phyloP scores from a whole-genome alignment of 331 rosid species.

The Quercus tomentella region DNA sequence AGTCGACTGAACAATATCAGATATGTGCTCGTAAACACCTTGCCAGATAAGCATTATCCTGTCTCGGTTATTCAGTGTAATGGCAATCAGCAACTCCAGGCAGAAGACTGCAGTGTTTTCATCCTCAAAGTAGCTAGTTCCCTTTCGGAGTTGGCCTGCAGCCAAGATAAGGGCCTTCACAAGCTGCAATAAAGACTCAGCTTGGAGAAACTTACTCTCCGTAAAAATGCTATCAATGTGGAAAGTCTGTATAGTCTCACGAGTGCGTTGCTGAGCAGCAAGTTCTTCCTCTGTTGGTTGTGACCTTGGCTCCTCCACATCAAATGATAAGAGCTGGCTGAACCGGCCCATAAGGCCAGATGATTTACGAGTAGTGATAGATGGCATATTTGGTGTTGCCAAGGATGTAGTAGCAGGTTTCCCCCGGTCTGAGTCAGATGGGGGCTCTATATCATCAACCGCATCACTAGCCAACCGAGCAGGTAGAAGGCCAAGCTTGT shows the following conservation, averaged over 20 bases:
- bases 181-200: constrained; percentile 91
- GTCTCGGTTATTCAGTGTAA: constrained; percentile 92
- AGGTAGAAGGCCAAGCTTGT: constrained; percentile 90
- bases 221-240: constrained; percentile 82
- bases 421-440: constrained; percentile 61
- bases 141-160: constrained; percentile 86
- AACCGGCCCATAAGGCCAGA: constrained; percentile 91
- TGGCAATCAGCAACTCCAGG: constrained; percentile 87
- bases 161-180: constrained; percentile 92
- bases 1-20: constrained; percentile 89
- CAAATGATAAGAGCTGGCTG: constrained; percentile 96
- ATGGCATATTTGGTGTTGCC: constrained; percentile 57
- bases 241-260: constrained; percentile 82
- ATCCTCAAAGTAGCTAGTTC: constrained; percentile 76
- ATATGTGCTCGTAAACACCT: constrained; percentile 92
- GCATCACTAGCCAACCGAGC: constrained; percentile 89
- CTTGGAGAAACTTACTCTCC: constrained; percentile 94
- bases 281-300: constrained; percentile 83
- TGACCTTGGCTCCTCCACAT: constrained; percentile 78
- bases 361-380: constrained; percentile 79
- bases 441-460: constrained; percentile 73
- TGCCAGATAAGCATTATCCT: constrained; percentile 93
- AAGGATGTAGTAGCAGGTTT: constrained; percentile 59
- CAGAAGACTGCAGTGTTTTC: constrained; percentile 97
- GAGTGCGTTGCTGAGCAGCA: constrained; percentile 86